Evolutionary conservation across 306 rosid species (phyloP).

Genomic region (Medicago truncatula): DNA sequence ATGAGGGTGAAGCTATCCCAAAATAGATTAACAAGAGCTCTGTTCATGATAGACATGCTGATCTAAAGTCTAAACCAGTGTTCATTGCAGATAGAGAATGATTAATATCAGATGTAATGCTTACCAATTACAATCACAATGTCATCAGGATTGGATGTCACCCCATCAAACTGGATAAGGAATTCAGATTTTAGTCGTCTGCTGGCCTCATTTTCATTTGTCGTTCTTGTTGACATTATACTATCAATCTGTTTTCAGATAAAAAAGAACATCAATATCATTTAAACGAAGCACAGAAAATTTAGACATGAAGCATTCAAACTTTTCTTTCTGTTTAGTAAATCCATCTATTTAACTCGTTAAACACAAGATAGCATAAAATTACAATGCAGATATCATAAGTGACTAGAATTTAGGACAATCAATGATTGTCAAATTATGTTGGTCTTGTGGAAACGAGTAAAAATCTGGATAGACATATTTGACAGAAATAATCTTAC

Average conservation of each 20-base stretch:
- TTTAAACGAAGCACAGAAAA: background rate
- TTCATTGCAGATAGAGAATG: conserved; percentile 22
- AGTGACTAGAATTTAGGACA: conserved; percentile 31
- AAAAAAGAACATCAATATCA: conserved; percentile 24
- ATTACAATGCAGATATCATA: conserved; percentile 9
- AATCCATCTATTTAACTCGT: conserved; percentile 15
- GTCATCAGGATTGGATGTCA: conserved; percentile 86
- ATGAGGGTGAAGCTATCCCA: background rate
- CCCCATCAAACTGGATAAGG: conserved; percentile 97
- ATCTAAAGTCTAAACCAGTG: conserved; percentile 26
- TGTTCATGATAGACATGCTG: conserved; percentile 21
- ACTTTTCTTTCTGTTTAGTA: background rate
- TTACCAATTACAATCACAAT: conserved; percentile 92
- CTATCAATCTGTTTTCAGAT: conserved; percentile 79
- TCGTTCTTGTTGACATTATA: conserved; percentile 87
- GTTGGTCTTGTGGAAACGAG: conserved; percentile 2
- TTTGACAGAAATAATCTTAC: background rate
- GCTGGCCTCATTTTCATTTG: conserved; percentile 92
- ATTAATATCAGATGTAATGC: conserved; percentile 38
- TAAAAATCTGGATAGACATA: conserved; percentile 16
- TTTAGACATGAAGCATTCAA: background rate
- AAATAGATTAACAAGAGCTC: conserved; percentile 19
- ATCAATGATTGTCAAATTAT: background rate
- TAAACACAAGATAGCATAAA: conserved; percentile 22
- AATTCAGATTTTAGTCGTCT: conserved; percentile 96